A percentile compares a stretch with the other conserved stretches of the same genome.
phyloP scores from a whole-genome alignment of 192 early-diverging fungal species.

The Linnemannia zychae region DNA sequence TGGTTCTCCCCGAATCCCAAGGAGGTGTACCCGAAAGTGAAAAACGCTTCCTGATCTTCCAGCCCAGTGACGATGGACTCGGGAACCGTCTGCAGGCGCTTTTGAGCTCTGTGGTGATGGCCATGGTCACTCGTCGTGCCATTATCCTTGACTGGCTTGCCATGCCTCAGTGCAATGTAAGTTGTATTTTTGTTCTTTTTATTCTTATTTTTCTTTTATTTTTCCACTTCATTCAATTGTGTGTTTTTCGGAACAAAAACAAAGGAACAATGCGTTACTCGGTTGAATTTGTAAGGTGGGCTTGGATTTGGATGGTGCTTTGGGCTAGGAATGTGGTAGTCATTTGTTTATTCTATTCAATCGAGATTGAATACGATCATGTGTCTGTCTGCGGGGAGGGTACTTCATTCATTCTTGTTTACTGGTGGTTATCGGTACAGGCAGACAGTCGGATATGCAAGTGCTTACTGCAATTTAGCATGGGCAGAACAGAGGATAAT shows the following conservation, averaged over 20 bases:
- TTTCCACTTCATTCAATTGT: background rate
- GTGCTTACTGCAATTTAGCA: no score
- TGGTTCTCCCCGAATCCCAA: slow-evolving; percentile 29
- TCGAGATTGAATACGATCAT: background rate
- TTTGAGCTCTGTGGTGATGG: slow-evolving; percentile 45
- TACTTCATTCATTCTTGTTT: background rate
- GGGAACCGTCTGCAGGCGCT: slow-evolving; percentile 49
- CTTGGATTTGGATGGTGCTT: background rate
- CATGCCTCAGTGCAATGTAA: slow-evolving; percentile 52
- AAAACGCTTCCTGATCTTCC: slow-evolving; percentile 43
- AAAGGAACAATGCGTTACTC: background rate
- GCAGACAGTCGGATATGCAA: background rate
- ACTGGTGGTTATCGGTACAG: background rate
- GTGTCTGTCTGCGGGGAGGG: background rate
- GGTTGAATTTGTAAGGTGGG: background rate
- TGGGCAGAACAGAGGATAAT: no score
- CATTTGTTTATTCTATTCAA: background rate
- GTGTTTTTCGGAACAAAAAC: background rate
- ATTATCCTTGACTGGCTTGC: slow-evolving; percentile 51
- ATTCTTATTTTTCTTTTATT: background rate
- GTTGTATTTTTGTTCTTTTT: slow-evolving; percentile 18
- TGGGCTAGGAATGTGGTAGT: background rate
- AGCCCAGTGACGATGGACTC: slow-evolving; percentile 51
- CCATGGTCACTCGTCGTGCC: slow-evolving; percentile 42
- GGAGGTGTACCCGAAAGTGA: slow-evolving; percentile 29